These are phyloP conservation scores for Ceratocystis harringtonii DNA, from an alignment of 2,329 filamentous ascomycete species.

Conservation along the genomic window DNA sequence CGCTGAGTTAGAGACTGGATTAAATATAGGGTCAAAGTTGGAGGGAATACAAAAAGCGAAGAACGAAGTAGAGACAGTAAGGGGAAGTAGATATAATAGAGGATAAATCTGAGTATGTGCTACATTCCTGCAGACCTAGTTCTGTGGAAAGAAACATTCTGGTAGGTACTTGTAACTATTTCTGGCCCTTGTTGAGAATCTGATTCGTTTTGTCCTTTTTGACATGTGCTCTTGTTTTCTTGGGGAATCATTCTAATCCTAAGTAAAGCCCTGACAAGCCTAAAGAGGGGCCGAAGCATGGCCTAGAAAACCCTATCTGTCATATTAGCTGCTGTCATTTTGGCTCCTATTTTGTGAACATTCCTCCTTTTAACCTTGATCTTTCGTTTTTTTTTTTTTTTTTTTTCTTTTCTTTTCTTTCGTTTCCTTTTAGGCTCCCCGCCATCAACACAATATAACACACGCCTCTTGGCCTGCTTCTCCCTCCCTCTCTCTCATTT, in stretches of 20 bases:
- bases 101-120: background rate
- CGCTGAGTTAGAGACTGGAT: background rate
- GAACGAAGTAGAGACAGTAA: background rate
- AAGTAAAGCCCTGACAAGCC: background rate
- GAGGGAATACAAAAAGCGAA: background rate
- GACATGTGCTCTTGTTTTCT: background rate
- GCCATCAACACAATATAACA: no score
- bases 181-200: background rate
- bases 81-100: background rate
- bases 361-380: background rate
- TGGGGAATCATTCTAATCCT: background rate
- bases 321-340: background rate
- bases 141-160: no score
- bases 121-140: no score
- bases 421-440: background rate
- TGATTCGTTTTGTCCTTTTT: background rate
- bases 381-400: background rate
- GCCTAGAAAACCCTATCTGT: background rate
- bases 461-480: background rate
- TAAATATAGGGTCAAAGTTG: background rate
- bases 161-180: no score
- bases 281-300: background rate
- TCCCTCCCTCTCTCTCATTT: conserved; percentile 2
- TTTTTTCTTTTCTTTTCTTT: background rate
- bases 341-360: background rate